Conservation (phyloP, 345 rosid genomes). For the Erodium maritimum region DNA sequence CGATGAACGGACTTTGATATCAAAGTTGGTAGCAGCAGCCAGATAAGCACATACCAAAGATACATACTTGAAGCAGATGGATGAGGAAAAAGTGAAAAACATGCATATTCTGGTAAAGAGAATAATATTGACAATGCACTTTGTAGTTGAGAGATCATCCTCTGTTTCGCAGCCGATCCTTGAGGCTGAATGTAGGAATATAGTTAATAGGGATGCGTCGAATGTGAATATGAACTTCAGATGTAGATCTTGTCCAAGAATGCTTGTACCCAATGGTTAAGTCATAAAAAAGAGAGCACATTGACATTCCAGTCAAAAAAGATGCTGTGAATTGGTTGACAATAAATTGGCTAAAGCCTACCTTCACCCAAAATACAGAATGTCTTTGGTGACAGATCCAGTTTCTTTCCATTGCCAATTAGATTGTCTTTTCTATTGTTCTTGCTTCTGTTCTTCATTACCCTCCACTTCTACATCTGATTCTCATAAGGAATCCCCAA, state of each 20-base stretch:
- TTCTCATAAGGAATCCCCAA: too few relatives aligned
- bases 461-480: too few relatives aligned
- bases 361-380: background rate
- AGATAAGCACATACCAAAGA: constrained; percentile 52
- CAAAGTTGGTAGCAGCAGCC: constrained; percentile 59
- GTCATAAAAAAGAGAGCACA: constrained; percentile 57
- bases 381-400: too few relatives aligned
- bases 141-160: constrained; percentile 38
- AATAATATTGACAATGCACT: constrained; percentile 45
- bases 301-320: too few relatives aligned
- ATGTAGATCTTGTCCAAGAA: constrained; percentile 57
- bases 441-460: too few relatives aligned
- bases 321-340: background rate
- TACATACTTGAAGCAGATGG: constrained; percentile 58
- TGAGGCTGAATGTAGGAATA: constrained; percentile 48
- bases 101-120: constrained; percentile 39
- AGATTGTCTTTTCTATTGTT: too few relatives aligned
- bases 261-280: constrained; percentile 74
- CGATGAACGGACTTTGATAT: too few relatives aligned
- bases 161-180: constrained; percentile 71
- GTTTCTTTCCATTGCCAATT: too few relatives aligned
- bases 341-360: background rate
- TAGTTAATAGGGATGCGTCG: constrained; percentile 31
- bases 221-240: constrained; percentile 74
- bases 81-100: constrained; percentile 47